phyloP scores from a whole-genome alignment of 257 asterid genomes.

The Coffea canephora region DNA sequence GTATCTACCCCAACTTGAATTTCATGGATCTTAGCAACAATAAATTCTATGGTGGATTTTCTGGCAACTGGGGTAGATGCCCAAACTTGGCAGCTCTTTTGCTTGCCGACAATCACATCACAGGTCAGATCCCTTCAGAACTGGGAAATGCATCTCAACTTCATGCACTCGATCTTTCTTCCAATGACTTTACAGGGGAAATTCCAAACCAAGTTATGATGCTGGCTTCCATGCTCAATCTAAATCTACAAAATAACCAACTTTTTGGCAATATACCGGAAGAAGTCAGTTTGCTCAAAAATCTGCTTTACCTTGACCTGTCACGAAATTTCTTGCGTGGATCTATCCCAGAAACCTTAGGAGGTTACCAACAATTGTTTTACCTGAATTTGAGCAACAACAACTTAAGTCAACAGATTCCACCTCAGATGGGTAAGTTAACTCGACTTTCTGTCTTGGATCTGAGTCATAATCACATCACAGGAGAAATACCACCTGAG shows the following conservation, averaged over 20 bases:
- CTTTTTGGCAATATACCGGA: constrained; percentile 32
- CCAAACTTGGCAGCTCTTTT: too few relatives aligned
- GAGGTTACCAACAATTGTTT: constrained; percentile 17
- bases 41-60: too few relatives aligned
- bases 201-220: constrained; percentile 30
- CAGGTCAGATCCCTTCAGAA: too few relatives aligned
- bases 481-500: not conserved
- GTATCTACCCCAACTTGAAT: too few relatives aligned
- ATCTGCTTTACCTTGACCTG: constrained; percentile 21
- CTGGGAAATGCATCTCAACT: too few relatives aligned
- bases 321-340: constrained; percentile 32
- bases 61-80: too few relatives aligned
- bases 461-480: too few relatives aligned
- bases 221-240: constrained; percentile 13
- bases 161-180: constrained; percentile 31
- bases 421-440: too few relatives aligned
- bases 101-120: too few relatives aligned
- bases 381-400: constrained; percentile 34
- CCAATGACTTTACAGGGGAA: constrained; percentile 24
- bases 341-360: constrained; percentile 31
- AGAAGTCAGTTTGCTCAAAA: constrained; percentile 17
- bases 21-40: too few relatives aligned
- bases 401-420: too few relatives aligned
- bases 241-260: constrained; percentile 27
- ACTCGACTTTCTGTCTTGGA: too few relatives aligned